A percentile compares a stretch with the other conserved stretches of the same genome.
Conservation (phyloP, 2,329 filamentous ascomycete species). For the Chrysoporthe puriensis region DNA sequence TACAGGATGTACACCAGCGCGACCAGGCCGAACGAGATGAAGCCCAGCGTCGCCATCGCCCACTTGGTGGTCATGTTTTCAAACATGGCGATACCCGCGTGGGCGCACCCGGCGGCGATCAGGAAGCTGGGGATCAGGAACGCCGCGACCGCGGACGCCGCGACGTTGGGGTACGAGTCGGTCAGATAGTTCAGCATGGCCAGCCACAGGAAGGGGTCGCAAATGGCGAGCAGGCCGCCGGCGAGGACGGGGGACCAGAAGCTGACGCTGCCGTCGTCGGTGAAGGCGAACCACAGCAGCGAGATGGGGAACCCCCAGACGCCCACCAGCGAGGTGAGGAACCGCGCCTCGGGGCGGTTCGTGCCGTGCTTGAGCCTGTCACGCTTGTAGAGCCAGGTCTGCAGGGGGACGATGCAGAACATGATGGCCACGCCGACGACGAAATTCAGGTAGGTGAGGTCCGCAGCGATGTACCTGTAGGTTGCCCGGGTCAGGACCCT, state of each 20-base stretch:
- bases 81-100: conserved; percentile 42
- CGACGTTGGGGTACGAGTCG: conserved; percentile 47
- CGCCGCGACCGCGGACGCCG: conserved; percentile 45
- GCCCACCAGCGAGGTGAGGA: conserved; percentile 44
- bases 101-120: conserved; percentile 44
- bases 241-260: conserved; percentile 47
- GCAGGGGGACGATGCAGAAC: conserved; percentile 46
- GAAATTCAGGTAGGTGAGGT: conserved; percentile 48
- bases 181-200: conserved; percentile 48
- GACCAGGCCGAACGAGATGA: conserved; percentile 44
- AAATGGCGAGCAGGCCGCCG: conserved; percentile 44
- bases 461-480: conserved; percentile 38
- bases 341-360: conserved; percentile 46
- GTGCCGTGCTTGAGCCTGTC: conserved; percentile 41
- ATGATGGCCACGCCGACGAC: conserved; percentile 46
- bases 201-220: conserved; percentile 48
- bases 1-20: conserved; percentile 46
- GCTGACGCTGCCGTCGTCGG: conserved; percentile 41
- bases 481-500: not conserved
- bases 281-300: conserved; percentile 48
- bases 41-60: conserved; percentile 46
- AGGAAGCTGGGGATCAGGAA: conserved; percentile 49
- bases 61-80: conserved; percentile 43
- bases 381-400: conserved; percentile 45
- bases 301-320: conserved; percentile 48